Conservation (phyloP, 768 basidiomycete genomes). For the Epithele typhae region DNA sequence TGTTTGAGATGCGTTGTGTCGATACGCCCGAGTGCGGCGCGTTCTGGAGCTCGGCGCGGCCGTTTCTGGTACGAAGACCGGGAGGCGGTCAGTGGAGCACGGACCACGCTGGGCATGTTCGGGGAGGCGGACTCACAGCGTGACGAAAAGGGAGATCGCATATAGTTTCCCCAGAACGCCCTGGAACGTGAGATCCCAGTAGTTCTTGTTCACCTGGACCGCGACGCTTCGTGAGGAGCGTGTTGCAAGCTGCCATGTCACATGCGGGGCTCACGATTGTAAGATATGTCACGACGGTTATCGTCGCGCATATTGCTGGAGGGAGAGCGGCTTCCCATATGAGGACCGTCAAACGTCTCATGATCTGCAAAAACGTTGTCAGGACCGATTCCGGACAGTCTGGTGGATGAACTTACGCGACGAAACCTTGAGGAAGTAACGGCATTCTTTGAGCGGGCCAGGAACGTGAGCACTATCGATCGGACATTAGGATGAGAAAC, state of each 20-base stretch:
- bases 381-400: background rate
- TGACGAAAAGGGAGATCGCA: slow-evolving; percentile 26
- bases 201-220: slow-evolving; percentile 17
- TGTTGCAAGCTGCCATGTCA: no score
- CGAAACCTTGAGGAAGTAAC: slow-evolving; percentile 19
- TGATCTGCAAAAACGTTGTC: slow-evolving; percentile 6
- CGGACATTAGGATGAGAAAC: no score
- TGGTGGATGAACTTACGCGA: slow-evolving; percentile 3
- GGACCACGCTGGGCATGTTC: background rate
- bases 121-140: slow-evolving; percentile 14
- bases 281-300: slow-evolving; percentile 18
- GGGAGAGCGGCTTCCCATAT: slow-evolving; percentile 27
- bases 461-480: slow-evolving; percentile 13
- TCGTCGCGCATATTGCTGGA: slow-evolving; percentile 23
- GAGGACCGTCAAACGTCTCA: slow-evolving; percentile 16
- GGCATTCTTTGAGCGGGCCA: slow-evolving; percentile 15
- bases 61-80: background rate
- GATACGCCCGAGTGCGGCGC: background rate
- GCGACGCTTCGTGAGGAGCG: no score
- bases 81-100: background rate
- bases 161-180: slow-evolving; percentile 27
- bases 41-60: background rate
- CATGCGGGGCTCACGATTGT: no score
- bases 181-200: slow-evolving; percentile 26
- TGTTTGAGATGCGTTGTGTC: background rate